Percentiles rank a stretch among this genome's conserved stretches.
These are phyloP conservation scores for Sordariomycetes sp. DNA, from an alignment of 2,329 filamentous ascomycete species.

Conservation along the genomic window DNA sequence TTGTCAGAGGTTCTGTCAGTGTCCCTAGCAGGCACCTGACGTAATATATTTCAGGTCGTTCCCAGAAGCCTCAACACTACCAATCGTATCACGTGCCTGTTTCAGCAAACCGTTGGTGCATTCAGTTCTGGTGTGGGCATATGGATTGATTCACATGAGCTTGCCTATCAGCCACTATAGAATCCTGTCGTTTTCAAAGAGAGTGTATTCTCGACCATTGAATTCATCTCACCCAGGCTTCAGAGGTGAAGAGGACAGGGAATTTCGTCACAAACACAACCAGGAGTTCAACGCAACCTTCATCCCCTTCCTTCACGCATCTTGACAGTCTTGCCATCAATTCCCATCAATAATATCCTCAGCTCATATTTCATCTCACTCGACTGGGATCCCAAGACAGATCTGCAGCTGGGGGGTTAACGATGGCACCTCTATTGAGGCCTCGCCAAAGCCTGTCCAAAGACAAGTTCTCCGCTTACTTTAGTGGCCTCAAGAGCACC, in stretches of 20 bases:
- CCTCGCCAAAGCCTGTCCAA: conserved; percentile 51
- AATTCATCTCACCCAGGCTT: not conserved
- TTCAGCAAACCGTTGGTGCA: not conserved
- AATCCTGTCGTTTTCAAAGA: not conserved
- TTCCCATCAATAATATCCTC: no score
- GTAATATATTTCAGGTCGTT: not conserved
- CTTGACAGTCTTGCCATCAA: not conserved
- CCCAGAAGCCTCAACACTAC: not conserved
- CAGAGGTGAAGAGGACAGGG: not conserved
- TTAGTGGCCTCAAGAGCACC: conserved; percentile 59
- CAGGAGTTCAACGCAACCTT: no score
- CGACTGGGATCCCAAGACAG: not conserved
- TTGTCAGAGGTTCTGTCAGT: no score
- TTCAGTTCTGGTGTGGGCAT: not conserved
- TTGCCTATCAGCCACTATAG: not conserved
- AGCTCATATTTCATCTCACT: no score
- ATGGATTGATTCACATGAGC: not conserved
- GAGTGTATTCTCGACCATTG: no score
- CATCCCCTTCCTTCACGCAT: not conserved
- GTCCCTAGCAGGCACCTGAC: not conserved
- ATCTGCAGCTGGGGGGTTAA: not conserved
- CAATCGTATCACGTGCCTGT: not conserved
- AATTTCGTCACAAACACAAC: not conserved
- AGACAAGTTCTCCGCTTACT: conserved; percentile 56
- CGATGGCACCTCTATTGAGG: conserved; percentile 28